Conservation (phyloP, 441 rosid genomes). For the Populus tomentosa region DNA sequence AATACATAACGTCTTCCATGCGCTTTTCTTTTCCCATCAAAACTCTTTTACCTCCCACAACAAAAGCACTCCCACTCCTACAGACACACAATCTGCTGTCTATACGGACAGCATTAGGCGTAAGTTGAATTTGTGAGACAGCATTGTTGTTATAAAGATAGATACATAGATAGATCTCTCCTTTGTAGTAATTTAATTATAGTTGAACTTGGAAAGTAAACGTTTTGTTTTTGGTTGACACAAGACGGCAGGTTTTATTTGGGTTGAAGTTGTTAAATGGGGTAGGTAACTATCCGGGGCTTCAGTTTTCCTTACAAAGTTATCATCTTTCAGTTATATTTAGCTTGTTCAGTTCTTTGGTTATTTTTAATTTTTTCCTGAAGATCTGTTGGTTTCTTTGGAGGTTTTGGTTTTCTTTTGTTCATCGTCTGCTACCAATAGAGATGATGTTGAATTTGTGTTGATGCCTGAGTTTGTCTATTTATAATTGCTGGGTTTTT, state of each 20-base stretch:
- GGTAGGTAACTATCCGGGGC: constrained; percentile 34
- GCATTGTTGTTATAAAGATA: background rate
- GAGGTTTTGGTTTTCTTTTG: background rate
- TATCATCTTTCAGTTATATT: background rate
- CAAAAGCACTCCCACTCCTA: background rate
- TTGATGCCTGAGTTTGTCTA: background rate
- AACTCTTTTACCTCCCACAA: background rate
- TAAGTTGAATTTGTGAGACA: background rate
- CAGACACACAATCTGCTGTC: background rate
- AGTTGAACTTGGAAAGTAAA: constrained; percentile 3
- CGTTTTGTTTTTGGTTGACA: background rate
- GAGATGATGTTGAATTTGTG: constrained; percentile 1
- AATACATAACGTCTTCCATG: background rate
- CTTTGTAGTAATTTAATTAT: background rate
- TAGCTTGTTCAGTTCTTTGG: background rate
- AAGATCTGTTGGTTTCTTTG: background rate
- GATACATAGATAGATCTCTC: background rate
- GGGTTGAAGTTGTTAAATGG: constrained; percentile 23
- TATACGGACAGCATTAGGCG: background rate
- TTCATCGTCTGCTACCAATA: background rate
- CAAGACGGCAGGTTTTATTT: constrained; percentile 18
- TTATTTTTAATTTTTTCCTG: background rate
- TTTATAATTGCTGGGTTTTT: background rate
- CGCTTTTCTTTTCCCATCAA: background rate
- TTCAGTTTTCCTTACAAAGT: constrained; percentile 20